phyloP scores from a whole-genome alignment of 2,329 filamentous ascomycete species.

The Neopestalotiopsis clavispora region DNA sequence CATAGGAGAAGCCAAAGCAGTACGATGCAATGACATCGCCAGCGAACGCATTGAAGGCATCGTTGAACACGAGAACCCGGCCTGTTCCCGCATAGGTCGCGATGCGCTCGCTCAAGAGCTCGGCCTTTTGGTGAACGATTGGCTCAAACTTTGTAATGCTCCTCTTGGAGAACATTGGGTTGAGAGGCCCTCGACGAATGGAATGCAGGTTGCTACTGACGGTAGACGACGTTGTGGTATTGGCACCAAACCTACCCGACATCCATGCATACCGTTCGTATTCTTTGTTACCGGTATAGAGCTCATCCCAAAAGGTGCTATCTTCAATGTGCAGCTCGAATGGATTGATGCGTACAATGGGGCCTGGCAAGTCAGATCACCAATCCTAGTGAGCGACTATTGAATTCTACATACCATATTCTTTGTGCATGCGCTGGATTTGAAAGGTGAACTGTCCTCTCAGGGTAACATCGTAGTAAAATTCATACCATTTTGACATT shows the following conservation, averaged over 20 bases:
- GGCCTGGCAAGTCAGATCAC: neutral
- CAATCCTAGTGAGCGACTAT: too few relatives aligned
- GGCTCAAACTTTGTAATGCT: neutral
- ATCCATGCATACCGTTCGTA: slow-evolving; percentile 20
- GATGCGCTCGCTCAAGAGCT: neutral
- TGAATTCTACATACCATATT: slow-evolving; percentile 19
- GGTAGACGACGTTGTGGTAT: neutral
- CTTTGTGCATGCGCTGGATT: slow-evolving; percentile 23
- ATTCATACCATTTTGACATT: slow-evolving; percentile 22
- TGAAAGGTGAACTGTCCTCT: slow-evolving; percentile 21
- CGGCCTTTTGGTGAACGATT: neutral
- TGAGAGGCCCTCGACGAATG: slow-evolving; percentile 4
- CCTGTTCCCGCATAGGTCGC: neutral
- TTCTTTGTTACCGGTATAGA: slow-evolving; percentile 4
- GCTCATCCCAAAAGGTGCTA: slow-evolving; percentile 8
- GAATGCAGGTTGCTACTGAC: slow-evolving; percentile 19
- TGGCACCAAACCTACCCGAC: neutral
- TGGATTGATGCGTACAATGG: slow-evolving; percentile 14
- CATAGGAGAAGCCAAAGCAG: neutral
- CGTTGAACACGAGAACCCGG: neutral
- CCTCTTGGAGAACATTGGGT: slow-evolving; percentile 3
- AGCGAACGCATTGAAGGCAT: slow-evolving; percentile 3
- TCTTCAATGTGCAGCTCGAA: slow-evolving; percentile 11
- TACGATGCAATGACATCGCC: slow-evolving; percentile 2
- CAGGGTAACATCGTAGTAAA: slow-evolving; percentile 24